Evolutionary conservation across 768 basidiomycete genomes (phyloP).

Genomic region (Krasilnikovozyma curviuscula): DNA sequence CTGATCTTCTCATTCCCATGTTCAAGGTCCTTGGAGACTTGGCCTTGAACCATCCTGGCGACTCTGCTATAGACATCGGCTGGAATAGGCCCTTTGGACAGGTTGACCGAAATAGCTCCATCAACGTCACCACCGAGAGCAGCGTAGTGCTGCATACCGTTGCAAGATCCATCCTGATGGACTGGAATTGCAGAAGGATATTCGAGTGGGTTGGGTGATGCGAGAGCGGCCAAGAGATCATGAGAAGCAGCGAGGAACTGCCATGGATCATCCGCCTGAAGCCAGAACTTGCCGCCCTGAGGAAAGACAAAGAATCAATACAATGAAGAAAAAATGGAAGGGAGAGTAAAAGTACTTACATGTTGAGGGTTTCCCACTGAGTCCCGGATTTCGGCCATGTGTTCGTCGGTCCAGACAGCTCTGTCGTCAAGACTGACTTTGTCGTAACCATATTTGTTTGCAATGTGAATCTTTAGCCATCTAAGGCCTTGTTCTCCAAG

Average conservation of each 20-base stretch:
- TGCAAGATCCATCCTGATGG: slow-evolving; percentile 97
- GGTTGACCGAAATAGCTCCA: slow-evolving; percentile 83
- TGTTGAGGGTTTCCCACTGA: slow-evolving; percentile 60
- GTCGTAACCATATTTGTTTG: slow-evolving; percentile 83
- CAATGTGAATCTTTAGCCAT: slow-evolving; percentile 89
- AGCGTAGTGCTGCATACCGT: slow-evolving; percentile 95
- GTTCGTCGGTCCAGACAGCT: slow-evolving; percentile 52
- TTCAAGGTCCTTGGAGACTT: slow-evolving; percentile 66
- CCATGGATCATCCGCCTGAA: slow-evolving; percentile 84
- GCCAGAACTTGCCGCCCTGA: slow-evolving; percentile 72
- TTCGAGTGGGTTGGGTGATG: slow-evolving; percentile 41
- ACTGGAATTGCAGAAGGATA: slow-evolving; percentile 60
- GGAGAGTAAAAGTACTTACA: slow-evolving; percentile 28
- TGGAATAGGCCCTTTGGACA: slow-evolving; percentile 61
- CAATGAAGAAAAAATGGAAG: not conserved
- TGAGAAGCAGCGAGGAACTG: slow-evolving; percentile 85
- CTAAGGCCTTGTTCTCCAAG: slow-evolving; percentile 67
- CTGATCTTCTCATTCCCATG: slow-evolving; percentile 55
- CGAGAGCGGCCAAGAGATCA: slow-evolving; percentile 64
- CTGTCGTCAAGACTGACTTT: slow-evolving; percentile 89
- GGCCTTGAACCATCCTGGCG: too few species aligned
- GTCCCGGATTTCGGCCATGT: slow-evolving; percentile 59
- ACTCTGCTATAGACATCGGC: slow-evolving; percentile 95
- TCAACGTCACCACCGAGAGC: slow-evolving; percentile 79
- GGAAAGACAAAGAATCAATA: not conserved